Evolutionary conservation across 192 early-diverging fungal genomes (phyloP).

Genomic region (Coemansia sp.): DNA sequence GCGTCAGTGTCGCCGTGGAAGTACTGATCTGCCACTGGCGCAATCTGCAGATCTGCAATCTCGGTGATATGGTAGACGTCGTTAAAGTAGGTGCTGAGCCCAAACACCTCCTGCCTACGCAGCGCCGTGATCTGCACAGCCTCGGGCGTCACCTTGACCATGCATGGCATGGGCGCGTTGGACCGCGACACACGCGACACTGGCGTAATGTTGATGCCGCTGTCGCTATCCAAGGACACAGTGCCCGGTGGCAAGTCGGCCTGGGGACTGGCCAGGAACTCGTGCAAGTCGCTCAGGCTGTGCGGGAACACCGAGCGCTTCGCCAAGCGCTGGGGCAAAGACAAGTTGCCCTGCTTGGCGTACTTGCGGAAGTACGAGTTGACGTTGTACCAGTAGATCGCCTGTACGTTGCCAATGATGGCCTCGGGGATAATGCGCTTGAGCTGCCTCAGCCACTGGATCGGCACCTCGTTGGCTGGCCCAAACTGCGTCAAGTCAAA

Average conservation of each 20-base stretch:
- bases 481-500: constrained; percentile 84
- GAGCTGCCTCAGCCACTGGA: constrained; percentile 75
- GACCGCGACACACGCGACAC: constrained; percentile 72
- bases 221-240: constrained; percentile 73
- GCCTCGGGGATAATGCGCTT: constrained; percentile 72
- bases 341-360: constrained; percentile 53
- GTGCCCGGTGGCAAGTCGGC: constrained; percentile 77
- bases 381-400: constrained; percentile 80
- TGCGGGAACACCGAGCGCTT: constrained; percentile 73
- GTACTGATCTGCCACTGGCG: constrained; percentile 13
- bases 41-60: constrained; percentile 67
- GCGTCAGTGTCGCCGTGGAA: constrained; percentile 18
- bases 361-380: constrained; percentile 79
- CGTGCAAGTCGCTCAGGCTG: constrained; percentile 69
- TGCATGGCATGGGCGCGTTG: constrained; percentile 69
- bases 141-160: constrained; percentile 81
- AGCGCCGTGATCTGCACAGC: constrained; percentile 76
- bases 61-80: constrained; percentile 89
- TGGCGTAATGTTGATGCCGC: constrained; percentile 64
- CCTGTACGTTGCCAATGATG: constrained; percentile 64
- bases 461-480: constrained; percentile 76
- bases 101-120: constrained; percentile 78
- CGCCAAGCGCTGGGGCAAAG: constrained; percentile 58
- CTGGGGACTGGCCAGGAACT: constrained; percentile 74
- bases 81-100: constrained; percentile 72